phyloP scores from a whole-genome alignment of 495 filamentous ascomycete species.

The Achaetomiella virescens region DNA sequence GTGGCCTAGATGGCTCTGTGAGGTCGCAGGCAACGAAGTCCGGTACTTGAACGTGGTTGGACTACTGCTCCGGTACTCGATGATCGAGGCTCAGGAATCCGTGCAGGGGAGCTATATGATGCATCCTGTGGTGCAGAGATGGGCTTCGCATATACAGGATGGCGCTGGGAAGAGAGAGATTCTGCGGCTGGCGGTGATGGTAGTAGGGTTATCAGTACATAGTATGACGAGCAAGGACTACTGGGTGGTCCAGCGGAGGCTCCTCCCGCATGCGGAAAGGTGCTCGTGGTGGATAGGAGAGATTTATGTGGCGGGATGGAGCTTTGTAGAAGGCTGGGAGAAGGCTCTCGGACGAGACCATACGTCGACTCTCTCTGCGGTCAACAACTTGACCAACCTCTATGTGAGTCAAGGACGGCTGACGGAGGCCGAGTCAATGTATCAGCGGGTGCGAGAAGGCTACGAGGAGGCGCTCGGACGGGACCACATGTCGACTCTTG shows the following conservation, averaged over 20 bases:
- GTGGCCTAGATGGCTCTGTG: constrained; percentile 24
- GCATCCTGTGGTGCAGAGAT: constrained; percentile 33
- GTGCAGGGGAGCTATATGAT: constrained; percentile 23
- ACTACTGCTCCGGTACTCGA: constrained; percentile 27
- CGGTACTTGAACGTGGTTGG: constrained; percentile 21
- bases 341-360: no score
- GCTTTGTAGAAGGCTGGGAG: no score
- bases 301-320: constrained; percentile 19
- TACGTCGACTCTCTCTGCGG: constrained; percentile 25
- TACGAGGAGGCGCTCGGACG: no score
- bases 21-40: constrained; percentile 24
- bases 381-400: constrained; percentile 7
- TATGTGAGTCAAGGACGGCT: no score
- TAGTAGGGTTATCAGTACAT: constrained; percentile 20
- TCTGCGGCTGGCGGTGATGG: constrained; percentile 14
- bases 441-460: no score
- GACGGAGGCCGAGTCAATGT: no score
- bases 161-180: constrained; percentile 12
- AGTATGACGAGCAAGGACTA: constrained; percentile 8
- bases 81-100: constrained; percentile 27
- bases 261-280: constrained; percentile 22
- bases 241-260: constrained; percentile 19
- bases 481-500: background rate
- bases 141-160: constrained; percentile 20
- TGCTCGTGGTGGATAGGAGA: constrained; percentile 25